Base-by-base conservation (phyloP, 2,329 filamentous ascomycete genomes). In the Pseudocercospora eumusae region DNA sequence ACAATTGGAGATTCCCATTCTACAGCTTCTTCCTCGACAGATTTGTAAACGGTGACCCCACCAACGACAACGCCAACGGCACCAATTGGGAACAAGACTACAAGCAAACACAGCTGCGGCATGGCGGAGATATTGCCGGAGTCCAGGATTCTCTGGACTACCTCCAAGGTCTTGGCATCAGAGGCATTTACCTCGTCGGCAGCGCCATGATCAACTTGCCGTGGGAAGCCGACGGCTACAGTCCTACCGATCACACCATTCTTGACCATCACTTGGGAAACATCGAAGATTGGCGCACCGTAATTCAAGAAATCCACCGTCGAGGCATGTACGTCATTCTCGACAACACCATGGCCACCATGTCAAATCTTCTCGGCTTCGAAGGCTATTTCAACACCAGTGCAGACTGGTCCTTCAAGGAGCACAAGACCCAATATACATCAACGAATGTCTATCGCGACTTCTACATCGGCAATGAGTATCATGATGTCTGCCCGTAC, bases 291-390 rank as follows among this genome's bases (percentile, higher is more conserved):
- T 88, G 85, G 84, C 81, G 85, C 68, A 73, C 77, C 50, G 80
- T 82, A 1, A 83, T 88, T 57, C 76, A 80, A 8, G 84, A 84
- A 53, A 85, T 88, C n/a, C 86, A 89, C 68, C 73, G 74, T 2
- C 79, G 83, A 28, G 83, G 80, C 57, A 88, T 89, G 85, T 88
- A 87, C 75, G 84, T 88, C 44, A 76, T 89, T 31, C 74, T 88
- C 62, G 86, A 88, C 71, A 88, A 88, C 69, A 88, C 86, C 1
- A 81, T 88, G 71, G 81, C 84, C 50, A 89, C 86, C 4, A 80
- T 88, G 81, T 83, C 84, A 56, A 85, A 88, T 67, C 76, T 88
- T 56, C 81, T 88, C 63, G 84, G 83, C 5, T 88, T 88, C 71
- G 76, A 87, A 58, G 85, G 84, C 0, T 84, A 81, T 66, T 75